Conservation (phyloP, 257 asterid genomes). For the Solanum tacnaense region DNA sequence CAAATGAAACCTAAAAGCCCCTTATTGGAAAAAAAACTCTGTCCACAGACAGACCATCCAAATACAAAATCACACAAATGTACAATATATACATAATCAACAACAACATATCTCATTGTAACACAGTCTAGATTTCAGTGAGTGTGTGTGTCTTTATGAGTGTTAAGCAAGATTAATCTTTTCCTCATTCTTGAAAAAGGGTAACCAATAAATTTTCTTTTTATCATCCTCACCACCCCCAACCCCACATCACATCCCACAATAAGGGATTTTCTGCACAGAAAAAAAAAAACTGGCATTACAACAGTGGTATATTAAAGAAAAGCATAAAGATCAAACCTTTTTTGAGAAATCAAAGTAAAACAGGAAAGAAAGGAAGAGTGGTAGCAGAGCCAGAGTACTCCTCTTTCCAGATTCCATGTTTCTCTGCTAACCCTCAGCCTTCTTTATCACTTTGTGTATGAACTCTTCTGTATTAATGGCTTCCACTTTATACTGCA, state of each 20-base stretch:
- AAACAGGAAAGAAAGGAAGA: slow-evolving; percentile 51
- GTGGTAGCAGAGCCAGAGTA: slow-evolving; percentile 53
- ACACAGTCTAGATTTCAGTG: neutral
- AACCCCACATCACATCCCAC: neutral
- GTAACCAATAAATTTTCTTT: neutral
- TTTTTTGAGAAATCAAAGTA: slow-evolving; percentile 40
- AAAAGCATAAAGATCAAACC: slow-evolving; percentile 27
- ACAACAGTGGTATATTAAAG: neutral
- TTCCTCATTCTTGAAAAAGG: neutral
- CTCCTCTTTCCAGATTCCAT: slow-evolving; percentile 56
- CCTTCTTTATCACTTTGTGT: neutral
- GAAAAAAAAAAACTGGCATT: neutral
- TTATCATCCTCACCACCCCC: neutral
- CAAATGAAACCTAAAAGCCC: neutral
- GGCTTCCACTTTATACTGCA: neutral
- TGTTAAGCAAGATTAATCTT: neutral
- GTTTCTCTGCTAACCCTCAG: slow-evolving; percentile 1
- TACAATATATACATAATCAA: neutral
- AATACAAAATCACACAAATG: neutral
- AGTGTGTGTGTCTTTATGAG: neutral
- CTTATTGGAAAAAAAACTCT: neutral
- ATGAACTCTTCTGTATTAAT: neutral
- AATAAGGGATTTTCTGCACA: neutral
- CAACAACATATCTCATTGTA: neutral
- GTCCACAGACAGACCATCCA: neutral